Conservation (phyloP, 306 rosid genomes). For the Rubus idaeus region DNA sequence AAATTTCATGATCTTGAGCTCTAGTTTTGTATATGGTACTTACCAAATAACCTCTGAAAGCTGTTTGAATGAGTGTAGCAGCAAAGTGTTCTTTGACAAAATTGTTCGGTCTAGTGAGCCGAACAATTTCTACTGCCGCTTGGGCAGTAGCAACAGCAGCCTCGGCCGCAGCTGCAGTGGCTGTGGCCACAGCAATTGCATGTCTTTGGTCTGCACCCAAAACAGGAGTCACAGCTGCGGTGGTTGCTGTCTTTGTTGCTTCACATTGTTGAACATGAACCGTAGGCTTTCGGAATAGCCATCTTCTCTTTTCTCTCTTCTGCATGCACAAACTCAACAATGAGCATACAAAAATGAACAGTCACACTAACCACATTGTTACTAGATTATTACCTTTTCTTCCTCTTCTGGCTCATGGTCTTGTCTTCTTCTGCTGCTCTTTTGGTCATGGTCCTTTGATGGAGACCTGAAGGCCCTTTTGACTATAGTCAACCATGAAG, state of each 20-base stretch:
- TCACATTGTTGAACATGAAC: conserved; percentile 24
- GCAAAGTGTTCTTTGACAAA: conserved; percentile 19
- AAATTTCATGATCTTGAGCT: background rate
- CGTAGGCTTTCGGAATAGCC: conserved; percentile 31
- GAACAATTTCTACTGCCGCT: conserved; percentile 27
- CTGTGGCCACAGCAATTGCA: conserved; percentile 31
- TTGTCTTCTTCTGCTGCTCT: conserved; percentile 23
- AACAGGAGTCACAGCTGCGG: conserved; percentile 5
- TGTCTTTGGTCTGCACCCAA: conserved; percentile 26
- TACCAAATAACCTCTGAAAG: conserved; percentile 39
- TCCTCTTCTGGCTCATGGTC: conserved; percentile 33
- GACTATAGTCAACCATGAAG: conserved; percentile 32
- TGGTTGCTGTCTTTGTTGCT: conserved; percentile 10
- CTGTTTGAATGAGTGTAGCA: conserved; percentile 34
- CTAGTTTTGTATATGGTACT: background rate
- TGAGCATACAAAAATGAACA: background rate
- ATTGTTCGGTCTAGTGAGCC: conserved; percentile 17
- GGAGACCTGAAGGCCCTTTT: conserved; percentile 40
- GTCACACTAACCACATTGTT: background rate
- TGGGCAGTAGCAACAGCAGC: conserved; percentile 29
- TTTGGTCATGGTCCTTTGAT: conserved; percentile 14
- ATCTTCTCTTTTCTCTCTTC: conserved; percentile 35
- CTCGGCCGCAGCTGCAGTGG: conserved; percentile 28
- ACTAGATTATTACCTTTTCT: conserved; percentile 18
- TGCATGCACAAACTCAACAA: conserved; percentile 9